Evolutionary conservation across 2,329 filamentous ascomycete species (phyloP).

Genomic region (Parastagonospora nodorum): DNA sequence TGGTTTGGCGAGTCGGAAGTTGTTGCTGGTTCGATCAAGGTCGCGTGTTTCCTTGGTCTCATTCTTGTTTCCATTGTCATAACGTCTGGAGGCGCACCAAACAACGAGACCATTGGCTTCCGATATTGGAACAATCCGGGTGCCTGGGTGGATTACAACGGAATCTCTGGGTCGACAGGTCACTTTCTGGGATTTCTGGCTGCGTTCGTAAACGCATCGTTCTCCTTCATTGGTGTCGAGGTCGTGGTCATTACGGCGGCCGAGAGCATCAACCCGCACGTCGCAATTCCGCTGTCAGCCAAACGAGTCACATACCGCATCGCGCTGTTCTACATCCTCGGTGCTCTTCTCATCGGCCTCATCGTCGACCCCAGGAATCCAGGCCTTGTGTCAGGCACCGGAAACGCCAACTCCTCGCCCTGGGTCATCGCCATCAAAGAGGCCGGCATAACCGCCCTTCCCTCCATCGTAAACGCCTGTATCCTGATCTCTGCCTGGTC

Average conservation of each 20-base stretch:
- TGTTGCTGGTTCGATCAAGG: constrained; percentile 47
- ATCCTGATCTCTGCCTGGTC: constrained; percentile 34
- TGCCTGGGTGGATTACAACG: constrained; percentile 69
- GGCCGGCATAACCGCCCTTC: constrained; percentile 49
- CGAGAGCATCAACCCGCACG: constrained; percentile 67
- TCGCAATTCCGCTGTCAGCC: constrained; percentile 66
- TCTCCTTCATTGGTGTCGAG: constrained; percentile 53
- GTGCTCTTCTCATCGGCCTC: constrained; percentile 61
- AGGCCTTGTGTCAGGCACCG: constrained; percentile 35
- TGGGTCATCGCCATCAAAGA: constrained; percentile 58
- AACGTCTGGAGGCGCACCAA: constrained; percentile 54
- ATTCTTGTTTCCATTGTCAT: constrained; percentile 29
- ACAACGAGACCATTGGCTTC: constrained; percentile 65
- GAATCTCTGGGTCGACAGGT: constrained; percentile 49
- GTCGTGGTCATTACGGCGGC: constrained; percentile 67
- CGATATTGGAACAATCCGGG: constrained; percentile 70
- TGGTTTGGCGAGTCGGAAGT: constrained; percentile 57
- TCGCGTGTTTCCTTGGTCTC: constrained; percentile 45
- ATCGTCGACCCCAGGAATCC: constrained; percentile 58
- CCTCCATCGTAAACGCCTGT: constrained; percentile 30
- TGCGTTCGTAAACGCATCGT: constrained; percentile 54
- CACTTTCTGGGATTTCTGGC: constrained; percentile 64
- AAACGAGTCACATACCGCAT: constrained; percentile 53
- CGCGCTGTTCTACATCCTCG: constrained; percentile 50
- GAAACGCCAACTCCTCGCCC: constrained; percentile 51